These are phyloP conservation scores for Lactifluus hygrophoroides DNA, from an alignment of 768 basidiomycete species.

Conservation along the genomic window DNA sequence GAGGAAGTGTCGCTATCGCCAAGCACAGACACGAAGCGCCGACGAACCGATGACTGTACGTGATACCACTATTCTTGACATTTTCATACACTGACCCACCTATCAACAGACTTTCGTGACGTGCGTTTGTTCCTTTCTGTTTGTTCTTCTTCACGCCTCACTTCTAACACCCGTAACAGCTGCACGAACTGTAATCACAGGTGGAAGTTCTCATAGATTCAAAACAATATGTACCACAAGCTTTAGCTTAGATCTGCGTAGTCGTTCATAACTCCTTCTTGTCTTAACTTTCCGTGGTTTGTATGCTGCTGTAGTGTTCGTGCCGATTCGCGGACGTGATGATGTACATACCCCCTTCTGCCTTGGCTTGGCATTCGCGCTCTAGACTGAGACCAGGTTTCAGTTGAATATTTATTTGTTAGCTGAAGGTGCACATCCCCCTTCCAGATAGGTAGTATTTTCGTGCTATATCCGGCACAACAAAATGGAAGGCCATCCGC, in stretches of 20 bases:
- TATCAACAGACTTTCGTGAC: slow-evolving; percentile 73
- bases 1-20: slow-evolving; percentile 86
- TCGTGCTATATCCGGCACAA: background rate
- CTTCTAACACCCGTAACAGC: slow-evolving; percentile 26
- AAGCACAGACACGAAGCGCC: slow-evolving; percentile 94
- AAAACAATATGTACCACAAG: background rate
- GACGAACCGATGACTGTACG: slow-evolving; percentile 97
- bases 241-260: slow-evolving; percentile 11
- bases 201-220: slow-evolving; percentile 55
- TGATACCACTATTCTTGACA: slow-evolving; percentile 15
- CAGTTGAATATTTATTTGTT: background rate
- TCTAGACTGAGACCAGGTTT: background rate
- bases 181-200: slow-evolving; percentile 63
- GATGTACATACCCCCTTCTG: slow-evolving; percentile 10
- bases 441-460: no score
- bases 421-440: background rate
- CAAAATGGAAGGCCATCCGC: background rate
- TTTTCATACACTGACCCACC: slow-evolving; percentile 8
- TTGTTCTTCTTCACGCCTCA: background rate
- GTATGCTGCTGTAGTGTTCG: slow-evolving; percentile 1
- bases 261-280: background rate
- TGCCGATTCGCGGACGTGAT: background rate
- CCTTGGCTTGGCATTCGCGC: background rate
- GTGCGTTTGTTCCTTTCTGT: slow-evolving; percentile 34
- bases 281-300: background rate